Base-by-base conservation (phyloP, 441 rosid genomes). In the Populus hybrid region DNA sequence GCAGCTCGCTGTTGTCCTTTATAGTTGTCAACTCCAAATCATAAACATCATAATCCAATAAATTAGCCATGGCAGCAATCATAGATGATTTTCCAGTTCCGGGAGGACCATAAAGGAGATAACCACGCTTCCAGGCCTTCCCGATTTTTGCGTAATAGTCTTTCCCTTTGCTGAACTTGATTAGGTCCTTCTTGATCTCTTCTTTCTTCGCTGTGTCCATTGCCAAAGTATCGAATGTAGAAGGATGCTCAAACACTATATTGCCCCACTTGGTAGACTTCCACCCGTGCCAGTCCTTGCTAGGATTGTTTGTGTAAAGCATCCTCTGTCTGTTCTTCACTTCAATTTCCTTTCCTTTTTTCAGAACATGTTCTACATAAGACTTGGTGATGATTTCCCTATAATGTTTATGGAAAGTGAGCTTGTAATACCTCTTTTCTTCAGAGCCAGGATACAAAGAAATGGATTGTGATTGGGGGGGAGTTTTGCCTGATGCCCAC, bases 21-120 rank as follows among this genome's bases (percentile, higher is more conserved):
- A 70, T 65, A 0, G 82, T 73, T 1, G 82, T 75, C 53, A 79
- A 34, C 75, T 79, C 78, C 8, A 79, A 59, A 70, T 79, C 78
- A 30, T 79, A 70, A 0, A 79, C 26, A 70, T 79, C 78, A 21
- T 75, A 79, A 9, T 70, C 61, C 78, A 79, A 21, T 5, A 64
- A 32, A 38, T 70, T 74, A 11, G 82, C 78, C 78, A 79, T 75
- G 0, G 78, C 75, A 38, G 82, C 78, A n/a, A 75, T 79, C 82
- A 79, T 79, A 1, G 78, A 75, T 1, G 82, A 71, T 35, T 80
- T 80, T 0, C 82, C 82, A 1, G 82, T 75, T n/a, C 79, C 79
- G 0, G 76, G 82, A 11, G 75, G 82, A 4, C 82, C 79, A 23
- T 75, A 46, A 21, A 80, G 79, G 6, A 80, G 73, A 69, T 69